Conservation (phyloP, 2,329 filamentous ascomycete genomes). For the Trichoderma lentiforme region DNA sequence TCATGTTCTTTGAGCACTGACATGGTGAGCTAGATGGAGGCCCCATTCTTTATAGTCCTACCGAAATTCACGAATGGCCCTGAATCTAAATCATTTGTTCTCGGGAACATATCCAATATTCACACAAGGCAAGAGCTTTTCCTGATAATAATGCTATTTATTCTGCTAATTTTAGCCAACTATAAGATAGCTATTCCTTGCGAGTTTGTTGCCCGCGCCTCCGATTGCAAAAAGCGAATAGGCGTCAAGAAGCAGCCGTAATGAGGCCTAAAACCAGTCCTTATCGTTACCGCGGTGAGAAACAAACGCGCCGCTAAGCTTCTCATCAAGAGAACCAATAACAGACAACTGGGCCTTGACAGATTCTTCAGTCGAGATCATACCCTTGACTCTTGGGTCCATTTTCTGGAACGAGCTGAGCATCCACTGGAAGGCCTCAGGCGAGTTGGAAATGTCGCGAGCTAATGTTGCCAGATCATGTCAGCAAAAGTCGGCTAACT, state of each 20-base stretch:
- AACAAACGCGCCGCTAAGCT: neutral
- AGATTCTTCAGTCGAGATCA: neutral
- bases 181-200: neutral
- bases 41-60: neutral
- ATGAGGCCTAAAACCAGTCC: neutral
- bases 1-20: neutral
- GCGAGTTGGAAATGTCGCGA: neutral
- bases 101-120: neutral
- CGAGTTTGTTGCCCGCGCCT: neutral
- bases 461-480: neutral
- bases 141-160: neutral
- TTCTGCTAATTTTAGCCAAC: neutral
- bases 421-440: neutral
- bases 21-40: neutral
- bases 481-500: neutral
- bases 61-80: fast-evolving
- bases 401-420: neutral
- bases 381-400: neutral
- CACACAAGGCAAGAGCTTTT: neutral
- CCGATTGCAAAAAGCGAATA: neutral
- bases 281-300: neutral
- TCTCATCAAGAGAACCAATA: neutral
- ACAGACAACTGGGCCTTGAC: neutral
- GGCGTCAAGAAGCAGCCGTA: neutral
- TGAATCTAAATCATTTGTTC: neutral